These are phyloP conservation scores for Ustulina deusta DNA, from an alignment of 2,329 filamentous ascomycete genomes.

Conservation along the genomic window DNA sequence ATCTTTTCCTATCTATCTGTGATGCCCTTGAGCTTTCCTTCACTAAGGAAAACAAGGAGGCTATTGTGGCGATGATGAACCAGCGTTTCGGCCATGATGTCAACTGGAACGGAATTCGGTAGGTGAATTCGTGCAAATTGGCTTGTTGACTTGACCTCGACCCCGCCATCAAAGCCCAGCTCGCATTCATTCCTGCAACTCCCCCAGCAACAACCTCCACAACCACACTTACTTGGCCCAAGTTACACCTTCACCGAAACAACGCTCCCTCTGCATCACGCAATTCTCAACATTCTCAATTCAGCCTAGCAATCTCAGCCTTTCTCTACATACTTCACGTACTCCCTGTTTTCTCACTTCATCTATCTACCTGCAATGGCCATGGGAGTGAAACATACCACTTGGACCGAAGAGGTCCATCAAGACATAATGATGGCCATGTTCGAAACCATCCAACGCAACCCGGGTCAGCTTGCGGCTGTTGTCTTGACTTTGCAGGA, in stretches of 20 bases:
- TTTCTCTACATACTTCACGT: background rate
- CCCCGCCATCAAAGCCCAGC: background rate
- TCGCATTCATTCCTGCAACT: background rate
- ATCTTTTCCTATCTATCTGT: constrained; percentile 45
- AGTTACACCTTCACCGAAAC: constrained; percentile 32
- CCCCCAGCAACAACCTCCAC: background rate
- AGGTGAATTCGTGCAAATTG: constrained; percentile 36
- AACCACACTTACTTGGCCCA: constrained; percentile 8
- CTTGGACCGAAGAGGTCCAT: constrained; percentile 58
- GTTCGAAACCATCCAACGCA: constrained; percentile 54
- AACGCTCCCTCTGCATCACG: constrained; percentile 20
- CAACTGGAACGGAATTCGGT: constrained; percentile 55
- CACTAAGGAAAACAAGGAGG: constrained; percentile 40
- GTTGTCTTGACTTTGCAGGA: background rate
- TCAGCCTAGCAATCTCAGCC: background rate
- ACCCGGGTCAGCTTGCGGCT: constrained; percentile 5
- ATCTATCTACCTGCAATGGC: background rate
- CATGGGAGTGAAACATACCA: constrained; percentile 25
- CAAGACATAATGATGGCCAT: constrained; percentile 59
- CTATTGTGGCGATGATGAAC: constrained; percentile 43
- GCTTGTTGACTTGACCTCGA: constrained; percentile 27
- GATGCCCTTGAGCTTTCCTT: constrained; percentile 36
- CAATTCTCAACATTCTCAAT: background rate
- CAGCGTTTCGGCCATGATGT: constrained; percentile 40
- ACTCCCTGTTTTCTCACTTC: background rate